These are phyloP conservation scores for Taiozyma onychis DNA, from an alignment of 1,139 yeast species.

Conservation along the genomic window DNA sequence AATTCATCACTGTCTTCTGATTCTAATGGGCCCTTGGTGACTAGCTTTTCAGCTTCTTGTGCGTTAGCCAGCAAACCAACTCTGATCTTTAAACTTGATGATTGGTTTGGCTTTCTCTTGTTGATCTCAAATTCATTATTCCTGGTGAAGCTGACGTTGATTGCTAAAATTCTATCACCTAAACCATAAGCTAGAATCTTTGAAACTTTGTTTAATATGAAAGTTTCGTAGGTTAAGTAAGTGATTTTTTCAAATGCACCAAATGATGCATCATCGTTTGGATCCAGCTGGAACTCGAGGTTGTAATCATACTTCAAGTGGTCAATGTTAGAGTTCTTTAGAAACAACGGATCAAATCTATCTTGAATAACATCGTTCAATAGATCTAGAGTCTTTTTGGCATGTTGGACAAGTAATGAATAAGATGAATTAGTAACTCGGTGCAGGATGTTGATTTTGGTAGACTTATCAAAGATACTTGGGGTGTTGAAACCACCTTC, in stretches of 20 bases:
- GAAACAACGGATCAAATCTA: constrained; percentile 79
- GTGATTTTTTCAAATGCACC: constrained; percentile 73
- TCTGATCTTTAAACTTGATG: constrained; percentile 26
- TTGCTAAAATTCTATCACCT: constrained; percentile 53
- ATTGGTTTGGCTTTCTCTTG: constrained; percentile 49
- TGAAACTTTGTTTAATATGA: constrained; percentile 53
- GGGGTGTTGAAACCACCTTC: constrained; percentile 64
- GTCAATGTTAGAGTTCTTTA: constrained; percentile 52
- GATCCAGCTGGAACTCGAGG: constrained; percentile 46
- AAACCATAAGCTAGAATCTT: constrained; percentile 58
- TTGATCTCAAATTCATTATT: constrained; percentile 35
- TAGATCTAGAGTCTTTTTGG: constrained; percentile 59
- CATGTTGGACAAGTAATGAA: constrained; percentile 53
- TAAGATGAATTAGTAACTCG: constrained; percentile 75
- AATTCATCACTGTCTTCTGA: constrained; percentile 58
- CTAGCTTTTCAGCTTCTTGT: constrained; percentile 69
- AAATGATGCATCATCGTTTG: constrained; percentile 32
- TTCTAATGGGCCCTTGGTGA: constrained; percentile 81
- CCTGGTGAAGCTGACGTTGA: constrained; percentile 32
- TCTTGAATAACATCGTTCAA: constrained; percentile 78
- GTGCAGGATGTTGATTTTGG: constrained; percentile 74
- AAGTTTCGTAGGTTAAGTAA: constrained; percentile 65
- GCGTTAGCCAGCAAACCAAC: constrained; percentile 72
- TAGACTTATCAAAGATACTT: constrained; percentile 68
- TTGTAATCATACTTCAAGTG: constrained; percentile 62